A percentile compares a stretch with the other conserved stretches of the same genome.
phyloP scores from a whole-genome alignment of 2,329 filamentous ascomycete species.

The Didymella arachidicola region DNA sequence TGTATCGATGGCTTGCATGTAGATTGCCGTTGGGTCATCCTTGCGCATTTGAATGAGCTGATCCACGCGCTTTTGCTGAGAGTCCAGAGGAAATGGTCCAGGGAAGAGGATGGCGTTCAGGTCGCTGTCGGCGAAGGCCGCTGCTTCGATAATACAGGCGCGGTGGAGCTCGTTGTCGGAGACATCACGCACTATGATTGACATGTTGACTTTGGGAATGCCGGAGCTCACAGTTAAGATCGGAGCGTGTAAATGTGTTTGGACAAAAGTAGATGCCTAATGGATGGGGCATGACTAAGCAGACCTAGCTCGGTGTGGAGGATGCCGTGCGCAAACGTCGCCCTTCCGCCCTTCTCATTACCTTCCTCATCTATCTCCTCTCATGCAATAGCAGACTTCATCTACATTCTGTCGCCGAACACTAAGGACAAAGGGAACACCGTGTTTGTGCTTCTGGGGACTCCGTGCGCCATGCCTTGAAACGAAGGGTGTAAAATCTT shows the following conservation, averaged over 20 bases:
- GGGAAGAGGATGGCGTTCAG: constrained; percentile 35
- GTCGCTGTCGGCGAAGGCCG: constrained; percentile 31
- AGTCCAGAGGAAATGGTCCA: constrained; percentile 27
- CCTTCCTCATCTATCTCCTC: constrained; percentile 1
- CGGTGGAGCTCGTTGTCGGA: constrained; percentile 36
- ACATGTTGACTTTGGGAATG: constrained; percentile 23
- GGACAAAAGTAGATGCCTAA: constrained; percentile 6
- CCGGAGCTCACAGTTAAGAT: neutral
- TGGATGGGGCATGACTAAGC: constrained; percentile 17
- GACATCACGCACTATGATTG: constrained; percentile 32
- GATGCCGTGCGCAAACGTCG: neutral
- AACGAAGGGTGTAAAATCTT: neutral
- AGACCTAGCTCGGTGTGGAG: constrained; percentile 7
- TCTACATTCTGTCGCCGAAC: neutral
- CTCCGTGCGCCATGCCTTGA: neutral
- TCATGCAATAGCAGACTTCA: neutral
- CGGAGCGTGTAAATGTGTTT: neutral
- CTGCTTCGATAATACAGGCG: constrained; percentile 31
- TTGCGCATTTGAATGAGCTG: constrained; percentile 6
- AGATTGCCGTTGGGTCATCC: constrained; percentile 16
- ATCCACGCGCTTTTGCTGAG: constrained; percentile 3
- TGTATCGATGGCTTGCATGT: constrained; percentile 38
- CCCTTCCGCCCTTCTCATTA: constrained; percentile 19
- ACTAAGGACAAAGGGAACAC: neutral
- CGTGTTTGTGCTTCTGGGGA: neutral